Conservation (phyloP, 1,284 basidiomycete genomes). For the Athelia sp. region DNA sequence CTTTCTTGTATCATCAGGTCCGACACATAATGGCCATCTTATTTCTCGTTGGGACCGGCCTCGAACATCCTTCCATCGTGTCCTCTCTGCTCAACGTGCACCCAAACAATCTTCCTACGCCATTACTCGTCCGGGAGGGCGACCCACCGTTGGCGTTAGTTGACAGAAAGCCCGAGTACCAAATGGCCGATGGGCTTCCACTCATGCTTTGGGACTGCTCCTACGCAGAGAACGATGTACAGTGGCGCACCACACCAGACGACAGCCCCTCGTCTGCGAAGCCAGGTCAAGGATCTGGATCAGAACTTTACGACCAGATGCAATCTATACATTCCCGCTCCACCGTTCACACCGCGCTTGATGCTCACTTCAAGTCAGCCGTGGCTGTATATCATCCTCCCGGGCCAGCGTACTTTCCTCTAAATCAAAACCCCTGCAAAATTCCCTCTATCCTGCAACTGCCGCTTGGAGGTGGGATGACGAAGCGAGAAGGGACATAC, state of each 20-base stretch:
- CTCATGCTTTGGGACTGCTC: slow-evolving; percentile 91
- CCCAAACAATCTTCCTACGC: slow-evolving; percentile 22
- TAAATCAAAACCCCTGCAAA: slow-evolving; percentile 22
- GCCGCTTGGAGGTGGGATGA: slow-evolving; percentile 73
- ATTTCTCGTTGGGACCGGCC: slow-evolving; percentile 81
- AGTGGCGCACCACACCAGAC: slow-evolving; percentile 69
- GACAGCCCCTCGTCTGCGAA: slow-evolving; percentile 20
- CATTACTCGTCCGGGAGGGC: slow-evolving; percentile 20
- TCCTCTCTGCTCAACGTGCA: slow-evolving; percentile 73
- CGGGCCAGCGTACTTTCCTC: slow-evolving; percentile 28
- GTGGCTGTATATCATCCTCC: slow-evolving; percentile 41
- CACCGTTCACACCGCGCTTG: slow-evolving; percentile 51
- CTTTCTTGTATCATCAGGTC: slow-evolving; percentile 97
- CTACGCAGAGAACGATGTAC: slow-evolving; percentile 62
- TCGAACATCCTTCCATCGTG: slow-evolving; percentile 75
- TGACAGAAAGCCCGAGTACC: slow-evolving; percentile 80
- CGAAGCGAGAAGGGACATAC: slow-evolving; percentile 58
- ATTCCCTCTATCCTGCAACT: slow-evolving; percentile 36
- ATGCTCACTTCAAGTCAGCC: slow-evolving; percentile 59
- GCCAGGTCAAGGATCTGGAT: slow-evolving; percentile 25
- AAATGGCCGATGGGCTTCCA: slow-evolving; percentile 90
- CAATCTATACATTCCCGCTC: slow-evolving; percentile 53
- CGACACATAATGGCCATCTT: slow-evolving; percentile 93
- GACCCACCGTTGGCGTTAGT: slow-evolving; percentile 44
- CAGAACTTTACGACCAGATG: slow-evolving; percentile 52